phyloP scores from a whole-genome alignment of 345 rosid species.

The Odontarrhena argentea region DNA sequence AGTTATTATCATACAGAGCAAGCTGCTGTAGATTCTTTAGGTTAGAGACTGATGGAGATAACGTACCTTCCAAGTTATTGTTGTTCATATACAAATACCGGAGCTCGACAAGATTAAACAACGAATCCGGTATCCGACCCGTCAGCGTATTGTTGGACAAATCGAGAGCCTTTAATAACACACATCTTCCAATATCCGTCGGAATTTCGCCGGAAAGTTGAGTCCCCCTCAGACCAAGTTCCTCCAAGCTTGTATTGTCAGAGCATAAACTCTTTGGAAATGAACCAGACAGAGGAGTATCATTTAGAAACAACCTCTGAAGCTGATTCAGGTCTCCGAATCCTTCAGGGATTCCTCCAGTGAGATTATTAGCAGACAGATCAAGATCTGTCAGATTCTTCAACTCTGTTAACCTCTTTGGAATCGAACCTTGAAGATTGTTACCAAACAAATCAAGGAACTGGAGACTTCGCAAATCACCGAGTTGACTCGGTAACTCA shows the following conservation, averaged over 20 bases:
- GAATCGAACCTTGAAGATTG: conserved; percentile 59
- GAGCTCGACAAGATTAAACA: conserved; percentile 59
- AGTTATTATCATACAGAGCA: conserved; percentile 60
- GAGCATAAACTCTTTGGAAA: conserved; percentile 62
- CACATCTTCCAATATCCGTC: conserved; percentile 57
- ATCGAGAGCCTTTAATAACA: conserved; percentile 58
- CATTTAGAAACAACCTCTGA: conserved; percentile 46
- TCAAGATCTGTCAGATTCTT: conserved; percentile 58
- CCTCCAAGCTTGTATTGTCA: conserved; percentile 51
- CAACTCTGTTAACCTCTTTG: conserved; percentile 55
- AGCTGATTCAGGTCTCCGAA: conserved; percentile 53
- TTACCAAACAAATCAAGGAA: conserved; percentile 65
- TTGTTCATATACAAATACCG: conserved; percentile 51
- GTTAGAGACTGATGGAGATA: conserved; percentile 64
- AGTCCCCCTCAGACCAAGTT: conserved; percentile 55
- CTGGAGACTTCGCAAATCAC: conserved; percentile 53
- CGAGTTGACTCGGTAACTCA: conserved; percentile 59
- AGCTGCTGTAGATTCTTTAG: conserved; percentile 57
- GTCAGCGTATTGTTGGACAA: conserved; percentile 59
- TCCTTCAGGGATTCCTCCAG: conserved; percentile 56
- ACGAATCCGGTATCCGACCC: conserved; percentile 57
- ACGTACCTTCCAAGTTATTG: conserved; percentile 54
- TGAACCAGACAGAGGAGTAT: conserved; percentile 58
- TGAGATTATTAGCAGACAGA: conserved; percentile 66
- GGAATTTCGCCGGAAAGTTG: conserved; percentile 69